Conservation (phyloP, 2,329 filamentous ascomycete genomes). For the Xylariaceae sp. region DNA sequence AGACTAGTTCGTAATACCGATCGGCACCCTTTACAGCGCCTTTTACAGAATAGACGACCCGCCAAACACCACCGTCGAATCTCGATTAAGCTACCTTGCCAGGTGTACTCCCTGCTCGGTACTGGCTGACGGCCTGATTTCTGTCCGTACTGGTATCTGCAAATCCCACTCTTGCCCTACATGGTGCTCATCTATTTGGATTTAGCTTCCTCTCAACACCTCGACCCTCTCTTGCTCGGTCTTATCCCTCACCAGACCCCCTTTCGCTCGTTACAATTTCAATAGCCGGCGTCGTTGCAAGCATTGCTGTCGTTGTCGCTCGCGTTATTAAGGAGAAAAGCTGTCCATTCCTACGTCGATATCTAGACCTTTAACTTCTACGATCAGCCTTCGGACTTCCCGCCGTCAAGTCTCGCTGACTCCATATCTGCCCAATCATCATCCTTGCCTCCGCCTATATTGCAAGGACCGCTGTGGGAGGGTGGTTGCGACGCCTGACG, state of each 20-base stretch:
- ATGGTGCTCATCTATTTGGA: slow-evolving; percentile 20
- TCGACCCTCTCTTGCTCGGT: slow-evolving; percentile 16
- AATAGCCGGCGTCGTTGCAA: slow-evolving; percentile 15
- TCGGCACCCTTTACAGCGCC: slow-evolving; percentile 10
- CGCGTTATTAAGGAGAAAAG: neutral
- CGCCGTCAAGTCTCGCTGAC: slow-evolving; percentile 17
- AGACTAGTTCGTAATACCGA: slow-evolving; percentile 19
- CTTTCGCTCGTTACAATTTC: slow-evolving; percentile 28
- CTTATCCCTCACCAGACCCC: slow-evolving; percentile 13
- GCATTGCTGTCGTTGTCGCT: slow-evolving; percentile 10
- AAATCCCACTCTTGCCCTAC: slow-evolving; percentile 20
- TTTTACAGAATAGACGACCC: slow-evolving; percentile 10
- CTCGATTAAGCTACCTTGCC: slow-evolving; percentile 15
- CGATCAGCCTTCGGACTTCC: slow-evolving; percentile 19
- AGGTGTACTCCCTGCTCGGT: neutral
- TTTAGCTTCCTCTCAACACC: slow-evolving; percentile 20
- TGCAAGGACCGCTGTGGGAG: slow-evolving; percentile 27
- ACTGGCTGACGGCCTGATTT: slow-evolving; percentile 1
- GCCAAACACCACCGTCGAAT: neutral
- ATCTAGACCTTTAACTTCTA: slow-evolving; percentile 14
- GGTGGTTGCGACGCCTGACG: slow-evolving; percentile 24
- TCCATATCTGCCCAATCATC: slow-evolving; percentile 24
- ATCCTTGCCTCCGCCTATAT: slow-evolving; percentile 13
- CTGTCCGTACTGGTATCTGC: slow-evolving; percentile 12
- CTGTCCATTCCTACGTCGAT: slow-evolving; percentile 16